These are phyloP conservation scores for Geranomyces michiganensis DNA, from an alignment of 192 early-diverging fungal species.

Conservation along the genomic window DNA sequence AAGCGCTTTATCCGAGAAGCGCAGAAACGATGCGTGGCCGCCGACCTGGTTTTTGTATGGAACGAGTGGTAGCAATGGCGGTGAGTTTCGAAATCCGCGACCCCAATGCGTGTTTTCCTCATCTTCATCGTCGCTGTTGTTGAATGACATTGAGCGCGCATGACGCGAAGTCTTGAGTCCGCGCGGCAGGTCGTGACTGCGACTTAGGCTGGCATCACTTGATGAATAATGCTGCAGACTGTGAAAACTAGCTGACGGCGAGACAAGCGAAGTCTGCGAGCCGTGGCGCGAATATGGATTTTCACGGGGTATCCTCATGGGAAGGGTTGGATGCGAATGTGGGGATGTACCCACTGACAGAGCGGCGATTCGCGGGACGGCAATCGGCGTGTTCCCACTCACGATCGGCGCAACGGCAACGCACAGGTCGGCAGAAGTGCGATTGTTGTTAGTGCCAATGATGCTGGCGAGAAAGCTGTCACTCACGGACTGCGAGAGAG, in stretches of 20 bases:
- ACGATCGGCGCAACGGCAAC: not conserved
- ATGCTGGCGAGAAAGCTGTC: conserved; percentile 11
- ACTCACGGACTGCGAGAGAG: conserved; percentile 7
- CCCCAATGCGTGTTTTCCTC: conserved; percentile 14
- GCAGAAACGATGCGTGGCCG: conserved; percentile 94
- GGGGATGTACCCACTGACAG: not conserved
- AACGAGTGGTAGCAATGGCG: conserved; percentile 50
- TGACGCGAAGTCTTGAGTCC: conserved; percentile 2
- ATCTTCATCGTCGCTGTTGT: conserved; percentile 41
- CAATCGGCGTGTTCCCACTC: not conserved
- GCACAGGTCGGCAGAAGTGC: not conserved
- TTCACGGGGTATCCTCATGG: conserved; percentile 4
- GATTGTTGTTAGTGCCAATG: not conserved
- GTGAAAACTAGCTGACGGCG: conserved; percentile 23
- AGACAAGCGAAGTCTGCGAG: conserved; percentile 15
- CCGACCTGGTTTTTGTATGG: conserved; percentile 71
- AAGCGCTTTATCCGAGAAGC: conserved; percentile 94
- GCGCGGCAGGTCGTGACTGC: conserved; percentile 19
- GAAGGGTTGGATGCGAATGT: not conserved
- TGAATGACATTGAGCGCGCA: conserved; percentile 37
- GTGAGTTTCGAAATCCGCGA: conserved; percentile 20
- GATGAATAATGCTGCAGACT: conserved; percentile 20
- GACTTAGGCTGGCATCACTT: conserved; percentile 27
- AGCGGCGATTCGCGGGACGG: not conserved
- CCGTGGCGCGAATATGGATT: not conserved